Evolutionary conservation across 2,329 filamentous ascomycete genomes (phyloP), one percentile per base, ranked within the genome.

Genomic region (Zymoseptoria pseudotritici): DNA sequence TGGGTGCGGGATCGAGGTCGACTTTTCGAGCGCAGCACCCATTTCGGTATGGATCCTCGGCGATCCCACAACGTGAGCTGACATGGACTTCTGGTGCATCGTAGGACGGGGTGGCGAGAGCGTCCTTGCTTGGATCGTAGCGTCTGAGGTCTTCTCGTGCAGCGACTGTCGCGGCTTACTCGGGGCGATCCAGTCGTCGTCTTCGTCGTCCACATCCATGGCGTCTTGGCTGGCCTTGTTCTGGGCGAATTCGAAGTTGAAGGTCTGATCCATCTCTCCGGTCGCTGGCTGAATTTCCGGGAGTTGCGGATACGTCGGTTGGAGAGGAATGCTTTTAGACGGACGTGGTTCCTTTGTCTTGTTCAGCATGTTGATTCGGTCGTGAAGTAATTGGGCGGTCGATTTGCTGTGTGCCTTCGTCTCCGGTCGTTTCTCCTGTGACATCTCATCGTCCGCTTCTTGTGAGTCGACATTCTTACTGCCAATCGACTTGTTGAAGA

Each of bases 351-450:
- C 72, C 69, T 77, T 72, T 61, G 82, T 76, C 74, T 86, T 79
- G 42, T 82, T 83, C 49, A 88, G 80, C 80, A 86, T 83, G 63
- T 86, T 96, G 68, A 99, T 97, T 68, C 92, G 91, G 69, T 97
- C 93, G 65, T 96, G 91, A 17, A 99, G 80, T 51, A 90, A 83
- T 73, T 97, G 92, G 0, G 94, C 96, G n/a, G 94, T 95, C 0
- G 91, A 92, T 73, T 95, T 95, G 75, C 86, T 91, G 70, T 93
- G 87, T 2, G 82, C 74, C 66, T 80, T 83, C 5, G 82, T 80
- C 29, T 67, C 67, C 19, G 62, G 61, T 9, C 60, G 11, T 50
- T 63, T 71, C n/a, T 78, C 72, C 61, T 82, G 75, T 58, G 77
- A 75, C 21, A 79, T 67, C 50, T 86, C 79, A 75, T 83, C 80